phyloP scores from a whole-genome alignment of 805 yeast genomes.

The Candida tibetensis region DNA sequence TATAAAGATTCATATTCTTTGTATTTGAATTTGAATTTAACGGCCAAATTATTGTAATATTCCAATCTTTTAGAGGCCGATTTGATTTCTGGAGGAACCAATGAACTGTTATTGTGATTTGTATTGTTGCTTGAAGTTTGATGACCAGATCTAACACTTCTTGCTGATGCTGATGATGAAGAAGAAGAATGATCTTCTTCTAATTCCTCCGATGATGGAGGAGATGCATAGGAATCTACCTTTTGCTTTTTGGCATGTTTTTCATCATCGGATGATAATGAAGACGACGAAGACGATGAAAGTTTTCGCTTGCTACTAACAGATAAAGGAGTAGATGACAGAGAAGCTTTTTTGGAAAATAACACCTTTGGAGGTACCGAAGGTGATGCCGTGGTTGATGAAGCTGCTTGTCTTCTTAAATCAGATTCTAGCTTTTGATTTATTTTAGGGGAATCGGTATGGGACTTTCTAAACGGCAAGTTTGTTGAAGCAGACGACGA shows the following conservation, averaged over 20 bases:
- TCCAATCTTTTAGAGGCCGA: conserved; percentile 19
- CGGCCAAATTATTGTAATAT: conserved; percentile 44
- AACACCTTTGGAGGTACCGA: conserved; percentile 5
- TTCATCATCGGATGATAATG: conserved; percentile 22
- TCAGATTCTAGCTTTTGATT: conserved; percentile 2
- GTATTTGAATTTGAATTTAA: conserved; percentile 46
- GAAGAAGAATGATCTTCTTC: conserved; percentile 11
- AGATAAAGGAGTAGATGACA: neutral
- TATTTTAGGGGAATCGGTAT: conserved; percentile 22
- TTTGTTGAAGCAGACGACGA: neutral
- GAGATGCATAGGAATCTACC: conserved; percentile 30
- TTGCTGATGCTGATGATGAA: conserved; percentile 3
- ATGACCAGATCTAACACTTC: conserved; percentile 3
- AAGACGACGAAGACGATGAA: conserved; percentile 18
- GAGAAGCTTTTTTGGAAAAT: neutral
- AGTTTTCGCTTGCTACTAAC: conserved; percentile 9
- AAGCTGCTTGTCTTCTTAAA: conserved; percentile 5
- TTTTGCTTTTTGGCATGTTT: conserved; percentile 14
- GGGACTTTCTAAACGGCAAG: conserved; percentile 14
- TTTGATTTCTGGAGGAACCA: conserved; percentile 10
- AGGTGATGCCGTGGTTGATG: conserved; percentile 14
- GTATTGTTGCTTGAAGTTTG: neutral
- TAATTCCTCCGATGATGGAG: conserved; percentile 28
- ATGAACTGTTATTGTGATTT: neutral
- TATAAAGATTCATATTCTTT: conserved; percentile 50